phyloP scores from a whole-genome alignment of 139 green algal genomes.

The Coelastrella sp. region DNA sequence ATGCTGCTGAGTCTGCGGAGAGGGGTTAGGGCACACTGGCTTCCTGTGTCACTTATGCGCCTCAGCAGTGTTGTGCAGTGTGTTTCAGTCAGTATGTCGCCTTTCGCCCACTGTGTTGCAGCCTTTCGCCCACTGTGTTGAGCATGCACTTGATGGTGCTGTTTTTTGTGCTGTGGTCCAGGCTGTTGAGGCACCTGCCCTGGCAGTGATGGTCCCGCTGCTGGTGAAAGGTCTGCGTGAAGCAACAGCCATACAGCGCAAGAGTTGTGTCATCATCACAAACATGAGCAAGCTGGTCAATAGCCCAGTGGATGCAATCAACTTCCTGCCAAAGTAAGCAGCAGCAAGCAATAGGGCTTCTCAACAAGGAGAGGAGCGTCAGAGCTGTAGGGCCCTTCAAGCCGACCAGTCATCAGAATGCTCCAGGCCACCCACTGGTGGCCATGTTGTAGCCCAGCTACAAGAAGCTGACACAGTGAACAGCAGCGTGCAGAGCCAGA shows the following conservation, averaged over 20 bases:
- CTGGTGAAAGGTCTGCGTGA: slow-evolving; percentile 82
- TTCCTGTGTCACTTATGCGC: no score
- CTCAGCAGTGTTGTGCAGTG: no score
- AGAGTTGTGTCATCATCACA: slow-evolving; percentile 90
- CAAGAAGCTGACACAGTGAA: no score
- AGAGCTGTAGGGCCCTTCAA: no score
- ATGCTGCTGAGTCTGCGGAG: neutral
- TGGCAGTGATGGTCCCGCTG: slow-evolving; percentile 93
- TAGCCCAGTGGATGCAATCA: slow-evolving; percentile 81
- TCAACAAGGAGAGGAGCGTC: no score
- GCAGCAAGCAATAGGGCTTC: neutral
- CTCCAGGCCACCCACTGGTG: no score
- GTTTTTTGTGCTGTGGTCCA: slow-evolving; percentile 6
- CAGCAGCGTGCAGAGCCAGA: no score
- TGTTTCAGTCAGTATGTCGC: no score
- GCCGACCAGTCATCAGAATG: no score
- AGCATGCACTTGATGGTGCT: neutral
- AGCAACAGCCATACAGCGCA: slow-evolving; percentile 89
- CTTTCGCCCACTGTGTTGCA: neutral
- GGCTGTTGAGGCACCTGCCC: slow-evolving; percentile 79
- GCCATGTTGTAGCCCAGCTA: no score
- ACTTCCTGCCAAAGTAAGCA: slow-evolving; percentile 84
- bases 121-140: neutral
- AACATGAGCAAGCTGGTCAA: slow-evolving; percentile 98
- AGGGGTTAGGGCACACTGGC: neutral